Evolutionary conservation across 306 rosid species (phyloP).

Genomic region (Vigna mungo): DNA sequence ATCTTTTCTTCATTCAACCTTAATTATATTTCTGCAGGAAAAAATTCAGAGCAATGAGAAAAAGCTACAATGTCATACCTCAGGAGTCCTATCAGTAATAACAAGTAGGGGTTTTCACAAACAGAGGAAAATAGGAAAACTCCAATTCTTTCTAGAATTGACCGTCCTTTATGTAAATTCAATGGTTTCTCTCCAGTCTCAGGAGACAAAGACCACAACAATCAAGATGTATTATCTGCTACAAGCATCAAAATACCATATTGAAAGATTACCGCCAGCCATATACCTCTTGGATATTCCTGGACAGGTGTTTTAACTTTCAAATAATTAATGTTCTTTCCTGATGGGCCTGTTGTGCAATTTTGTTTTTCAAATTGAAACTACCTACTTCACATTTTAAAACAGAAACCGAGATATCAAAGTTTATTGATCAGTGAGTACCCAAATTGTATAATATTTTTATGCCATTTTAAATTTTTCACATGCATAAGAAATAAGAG

Average conservation of each 20-base stretch:
- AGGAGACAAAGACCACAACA: slow-evolving; percentile 67
- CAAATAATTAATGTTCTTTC: slow-evolving; percentile 23
- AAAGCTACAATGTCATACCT: slow-evolving; percentile 60
- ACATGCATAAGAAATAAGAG: slow-evolving; percentile 89
- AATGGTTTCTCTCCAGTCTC: slow-evolving; percentile 62
- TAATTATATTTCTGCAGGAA: slow-evolving; percentile 58
- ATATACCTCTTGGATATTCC: slow-evolving; percentile 92
- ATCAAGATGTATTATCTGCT: slow-evolving; percentile 58
- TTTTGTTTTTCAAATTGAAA: slow-evolving; percentile 28
- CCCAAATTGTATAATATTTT: slow-evolving; percentile 43
- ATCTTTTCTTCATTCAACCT: too few relatives aligned
- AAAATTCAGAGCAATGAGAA: slow-evolving; percentile 70
- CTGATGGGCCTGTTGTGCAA: slow-evolving; percentile 10
- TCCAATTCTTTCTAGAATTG: slow-evolving; percentile 70
- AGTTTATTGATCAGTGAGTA: slow-evolving; percentile 30
- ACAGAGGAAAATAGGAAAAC: slow-evolving; percentile 45
- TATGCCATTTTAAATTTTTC: slow-evolving; percentile 59
- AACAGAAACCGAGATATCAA: slow-evolving; percentile 21
- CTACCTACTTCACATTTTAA: slow-evolving; percentile 10
- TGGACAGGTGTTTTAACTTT: slow-evolving; percentile 70
- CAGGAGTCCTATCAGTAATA: slow-evolving; percentile 48
- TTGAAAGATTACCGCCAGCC: slow-evolving; percentile 79
- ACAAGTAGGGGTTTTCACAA: slow-evolving; percentile 47
- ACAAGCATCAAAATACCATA: slow-evolving; percentile 70
- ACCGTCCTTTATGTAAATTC: slow-evolving; percentile 66